These are phyloP conservation scores for Rubia occidens DNA, from an alignment of 305 asterid genomes.

Conservation along the genomic window DNA sequence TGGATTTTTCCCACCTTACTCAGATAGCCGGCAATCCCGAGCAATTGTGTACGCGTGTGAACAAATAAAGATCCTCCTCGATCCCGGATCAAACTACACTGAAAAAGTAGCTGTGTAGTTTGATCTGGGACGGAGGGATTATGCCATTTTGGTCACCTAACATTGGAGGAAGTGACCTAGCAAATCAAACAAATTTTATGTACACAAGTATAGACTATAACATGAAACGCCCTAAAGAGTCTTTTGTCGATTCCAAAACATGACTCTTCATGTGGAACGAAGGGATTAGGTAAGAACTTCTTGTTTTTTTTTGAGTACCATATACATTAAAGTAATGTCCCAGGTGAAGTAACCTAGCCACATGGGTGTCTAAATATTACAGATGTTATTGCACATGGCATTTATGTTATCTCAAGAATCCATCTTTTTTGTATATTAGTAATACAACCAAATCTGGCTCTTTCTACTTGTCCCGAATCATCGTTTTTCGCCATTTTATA, in stretches of 20 bases:
- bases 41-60: background rate
- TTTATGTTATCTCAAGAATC: background rate
- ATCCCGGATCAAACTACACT: too few relatives aligned
- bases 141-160: background rate
- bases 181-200: background rate
- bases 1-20: conserved; percentile 1
- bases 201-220: background rate
- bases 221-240: background rate
- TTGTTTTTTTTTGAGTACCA: background rate
- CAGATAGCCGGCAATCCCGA: background rate
- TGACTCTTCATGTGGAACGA: background rate
- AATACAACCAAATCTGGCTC: background rate
- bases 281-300: background rate
- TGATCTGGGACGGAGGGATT: too few relatives aligned
- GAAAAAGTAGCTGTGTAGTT: too few relatives aligned
- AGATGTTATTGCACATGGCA: conserved; percentile 9
- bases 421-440: background rate
- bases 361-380: conserved; percentile 3
- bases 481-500: conserved; percentile 21
- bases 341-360: background rate
- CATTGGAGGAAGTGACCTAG: background rate
- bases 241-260: background rate
- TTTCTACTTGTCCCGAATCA: conserved; percentile 1
- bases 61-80: too few relatives aligned
- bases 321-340: background rate